Conservation (phyloP, 805 yeast species). For the Grigorovia transvaalensis region DNA sequence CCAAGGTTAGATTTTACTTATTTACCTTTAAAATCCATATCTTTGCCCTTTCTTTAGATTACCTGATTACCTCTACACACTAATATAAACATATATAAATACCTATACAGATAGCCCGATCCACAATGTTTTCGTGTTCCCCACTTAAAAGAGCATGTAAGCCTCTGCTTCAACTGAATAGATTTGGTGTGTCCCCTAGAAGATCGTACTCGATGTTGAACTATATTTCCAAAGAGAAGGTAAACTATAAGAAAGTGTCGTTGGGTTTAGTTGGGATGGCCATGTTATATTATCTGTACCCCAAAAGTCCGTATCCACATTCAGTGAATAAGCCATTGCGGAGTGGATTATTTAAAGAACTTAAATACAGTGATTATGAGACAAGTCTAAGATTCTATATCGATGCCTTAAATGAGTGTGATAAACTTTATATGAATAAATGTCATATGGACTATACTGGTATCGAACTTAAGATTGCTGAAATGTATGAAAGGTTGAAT, state of each 20-base stretch:
- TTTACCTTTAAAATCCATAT: too few relatives aligned
- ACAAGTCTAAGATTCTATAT: slow-evolving; percentile 61
- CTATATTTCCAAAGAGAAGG: background rate
- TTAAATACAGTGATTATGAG: slow-evolving; percentile 42
- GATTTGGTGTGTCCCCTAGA: background rate
- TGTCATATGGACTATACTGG: slow-evolving; percentile 77
- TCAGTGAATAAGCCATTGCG: slow-evolving; percentile 63
- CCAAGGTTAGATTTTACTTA: too few relatives aligned
- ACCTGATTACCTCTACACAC: too few relatives aligned
- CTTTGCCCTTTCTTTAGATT: too few relatives aligned
- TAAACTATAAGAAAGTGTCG: slow-evolving; percentile 7
- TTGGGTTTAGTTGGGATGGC: slow-evolving; percentile 25
- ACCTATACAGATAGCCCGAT: too few relatives aligned
- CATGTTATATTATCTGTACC: slow-evolving; percentile 40
- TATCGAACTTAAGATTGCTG: slow-evolving; percentile 71
- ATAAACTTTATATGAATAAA: slow-evolving; percentile 39
- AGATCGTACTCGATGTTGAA: background rate
- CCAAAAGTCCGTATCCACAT: slow-evolving; percentile 56
- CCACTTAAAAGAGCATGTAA: background rate
- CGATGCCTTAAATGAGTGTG: slow-evolving; percentile 59
- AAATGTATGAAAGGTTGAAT: slow-evolving; percentile 68
- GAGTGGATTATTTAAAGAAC: slow-evolving; percentile 73
- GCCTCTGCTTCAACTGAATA: background rate
- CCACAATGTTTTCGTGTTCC: background rate
- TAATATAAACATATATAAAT: too few relatives aligned